Base-by-base conservation (phyloP, 1,284 basidiomycete genomes). In the Dichomitus squalens region DNA sequence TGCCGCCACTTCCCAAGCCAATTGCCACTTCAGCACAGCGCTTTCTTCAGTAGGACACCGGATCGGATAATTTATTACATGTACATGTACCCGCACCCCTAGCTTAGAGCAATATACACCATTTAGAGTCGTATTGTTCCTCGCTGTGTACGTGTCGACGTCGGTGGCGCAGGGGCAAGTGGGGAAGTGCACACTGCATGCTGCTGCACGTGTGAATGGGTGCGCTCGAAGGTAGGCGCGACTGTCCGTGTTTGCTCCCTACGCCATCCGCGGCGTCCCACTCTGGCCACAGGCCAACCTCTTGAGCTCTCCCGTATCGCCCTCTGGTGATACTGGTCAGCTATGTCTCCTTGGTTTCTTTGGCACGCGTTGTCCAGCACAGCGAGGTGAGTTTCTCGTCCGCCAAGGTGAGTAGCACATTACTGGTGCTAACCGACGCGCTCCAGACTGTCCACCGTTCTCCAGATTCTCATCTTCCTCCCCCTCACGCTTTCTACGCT, bases 391-490 rank as follows among this genome's bases (percentile, higher is more conserved):
- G 76, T 66, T 53, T 53, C 20, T 8, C 6, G n/a, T n/a, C 43
- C 27, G 23, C 23, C n/a, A 6, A 46, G 18, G 31, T 21, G 29
- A 31, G 29, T 31, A 31, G 29, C n/a, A 18, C 52, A 34, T 27
- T 5, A 27, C 9, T 16, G 18, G 7, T 20, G 18, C 31, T 47
- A 21, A 53, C 39, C 21, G 33, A 52, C 57, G 56, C 51, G 46
- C 41, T 36, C 33, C 68, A 90, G 89, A 68, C 74, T 90, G 57
- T 89, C 87, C 7, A 92, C 89, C 40, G 88, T 84, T 60, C 67
- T 88, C 34, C 90, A 94, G 71, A 90, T 94, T 62, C 77, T 95
- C 55, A 82, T 94, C 27, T 94, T 89, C 73, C 82, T 95, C 51
- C 92, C 93, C 1, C 77, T 95, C 56, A 93, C 87, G 38, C 80